These are phyloP conservation scores for Penicillium salamii DNA, from an alignment of 495 filamentous ascomycete species.

Conservation along the genomic window DNA sequence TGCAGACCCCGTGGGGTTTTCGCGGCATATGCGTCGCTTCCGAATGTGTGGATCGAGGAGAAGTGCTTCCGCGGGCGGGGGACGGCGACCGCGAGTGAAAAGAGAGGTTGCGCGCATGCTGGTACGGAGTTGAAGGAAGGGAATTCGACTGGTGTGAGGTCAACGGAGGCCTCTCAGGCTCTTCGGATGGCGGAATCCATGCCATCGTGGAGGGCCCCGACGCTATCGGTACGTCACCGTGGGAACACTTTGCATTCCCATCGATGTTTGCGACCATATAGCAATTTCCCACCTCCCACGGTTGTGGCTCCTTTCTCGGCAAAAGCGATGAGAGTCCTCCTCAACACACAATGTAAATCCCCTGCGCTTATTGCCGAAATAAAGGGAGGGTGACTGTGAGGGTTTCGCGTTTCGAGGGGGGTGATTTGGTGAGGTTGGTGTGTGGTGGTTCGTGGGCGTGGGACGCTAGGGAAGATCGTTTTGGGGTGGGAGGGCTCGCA, in stretches of 20 bases:
- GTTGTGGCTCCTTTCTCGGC: slow-evolving; percentile 13
- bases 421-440: not conserved
- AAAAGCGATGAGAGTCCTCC: slow-evolving; percentile 17
- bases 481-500: slow-evolving; percentile 4
- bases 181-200: slow-evolving; percentile 38
- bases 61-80: slow-evolving; percentile 74
- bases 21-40: slow-evolving; percentile 73
- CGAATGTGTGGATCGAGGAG: slow-evolving; percentile 85
- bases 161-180: slow-evolving; percentile 42
- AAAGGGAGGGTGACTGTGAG: not conserved
- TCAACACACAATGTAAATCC: slow-evolving; percentile 19
- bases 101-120: slow-evolving; percentile 78
- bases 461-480: not conserved
- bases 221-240: slow-evolving; percentile 43
- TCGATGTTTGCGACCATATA: slow-evolving; percentile 46
- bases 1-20: slow-evolving; percentile 61
- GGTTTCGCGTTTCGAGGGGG: not conserved
- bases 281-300: slow-evolving; percentile 22
- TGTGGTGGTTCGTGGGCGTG: not conserved
- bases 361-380: slow-evolving; percentile 11
- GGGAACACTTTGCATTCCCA: slow-evolving; percentile 43
- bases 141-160: slow-evolving; percentile 79
- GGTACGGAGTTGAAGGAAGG: slow-evolving; percentile 90
- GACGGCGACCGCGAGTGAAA: slow-evolving; percentile 86
- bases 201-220: slow-evolving; percentile 42